Conservation (phyloP, 2,329 filamentous ascomycete species). For the Bipolaris victoriae region DNA sequence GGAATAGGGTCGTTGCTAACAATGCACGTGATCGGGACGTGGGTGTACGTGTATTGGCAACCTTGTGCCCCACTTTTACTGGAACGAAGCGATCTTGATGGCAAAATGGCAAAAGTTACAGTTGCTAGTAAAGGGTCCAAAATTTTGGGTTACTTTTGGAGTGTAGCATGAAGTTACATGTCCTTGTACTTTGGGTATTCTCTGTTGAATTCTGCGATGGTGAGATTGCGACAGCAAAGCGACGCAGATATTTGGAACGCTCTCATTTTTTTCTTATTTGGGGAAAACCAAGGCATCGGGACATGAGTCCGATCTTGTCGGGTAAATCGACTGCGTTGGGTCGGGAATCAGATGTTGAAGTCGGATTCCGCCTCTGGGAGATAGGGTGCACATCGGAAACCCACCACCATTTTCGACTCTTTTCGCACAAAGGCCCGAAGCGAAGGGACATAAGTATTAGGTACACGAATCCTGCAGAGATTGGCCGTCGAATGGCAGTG, state of each 20-base stretch:
- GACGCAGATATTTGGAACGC: background rate
- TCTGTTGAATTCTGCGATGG: background rate
- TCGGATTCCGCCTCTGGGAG: background rate
- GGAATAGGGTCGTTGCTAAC: background rate
- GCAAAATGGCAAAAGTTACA: background rate
- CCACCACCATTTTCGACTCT: constrained; percentile 21
- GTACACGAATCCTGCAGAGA: constrained; percentile 20
- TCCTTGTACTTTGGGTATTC: background rate
- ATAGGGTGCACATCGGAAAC: constrained; percentile 2
- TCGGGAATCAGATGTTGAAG: background rate
- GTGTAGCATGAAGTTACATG: too few relatives aligned
- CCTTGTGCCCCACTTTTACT: background rate
- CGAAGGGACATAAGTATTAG: constrained; percentile 26
- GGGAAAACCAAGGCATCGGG: background rate
- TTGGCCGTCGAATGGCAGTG: constrained; percentile 11
- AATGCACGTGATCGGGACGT: background rate
- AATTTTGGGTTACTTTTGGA: background rate
- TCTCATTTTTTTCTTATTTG: background rate
- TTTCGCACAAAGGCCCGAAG: constrained; percentile 11
- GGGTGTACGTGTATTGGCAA: background rate
- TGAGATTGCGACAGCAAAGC: background rate
- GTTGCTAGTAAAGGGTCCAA: background rate
- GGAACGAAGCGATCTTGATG: too few relatives aligned
- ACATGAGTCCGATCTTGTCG: background rate
- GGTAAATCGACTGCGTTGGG: background rate